Evolutionary conservation across 257 asterid genomes (phyloP).

Genomic region (Nicotiana benthamiana): DNA sequence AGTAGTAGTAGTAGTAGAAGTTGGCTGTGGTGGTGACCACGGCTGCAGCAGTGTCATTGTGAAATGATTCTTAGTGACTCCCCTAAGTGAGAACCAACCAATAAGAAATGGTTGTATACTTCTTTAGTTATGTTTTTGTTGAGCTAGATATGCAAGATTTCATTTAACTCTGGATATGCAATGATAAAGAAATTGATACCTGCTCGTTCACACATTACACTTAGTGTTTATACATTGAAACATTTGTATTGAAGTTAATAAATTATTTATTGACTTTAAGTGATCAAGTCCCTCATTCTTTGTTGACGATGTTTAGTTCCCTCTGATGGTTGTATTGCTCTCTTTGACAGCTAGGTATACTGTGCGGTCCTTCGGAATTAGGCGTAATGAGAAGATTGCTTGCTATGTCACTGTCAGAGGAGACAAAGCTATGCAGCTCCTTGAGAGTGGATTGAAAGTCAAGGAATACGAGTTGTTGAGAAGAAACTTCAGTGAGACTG

Average conservation of each 20-base stretch:
- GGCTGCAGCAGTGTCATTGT: no score
- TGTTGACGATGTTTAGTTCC: background rate
- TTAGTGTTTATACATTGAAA: background rate
- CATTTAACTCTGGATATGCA: background rate
- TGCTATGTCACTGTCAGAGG: slow-evolving; percentile 52
- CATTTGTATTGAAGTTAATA: background rate
- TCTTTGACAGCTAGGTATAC: slow-evolving; percentile 41
- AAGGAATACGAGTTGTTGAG: slow-evolving; percentile 48
- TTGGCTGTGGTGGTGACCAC: background rate
- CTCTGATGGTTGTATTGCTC: background rate
- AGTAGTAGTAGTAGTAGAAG: background rate
- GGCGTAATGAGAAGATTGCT: slow-evolving; percentile 49
- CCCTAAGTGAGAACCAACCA: background rate
- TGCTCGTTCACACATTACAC: background rate
- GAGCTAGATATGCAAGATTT: background rate
- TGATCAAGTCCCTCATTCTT: background rate
- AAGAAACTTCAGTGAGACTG: slow-evolving; percentile 46
- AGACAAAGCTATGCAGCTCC: slow-evolving; percentile 53
- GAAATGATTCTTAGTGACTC: background rate
- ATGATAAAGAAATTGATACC: background rate
- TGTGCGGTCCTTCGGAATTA: slow-evolving; percentile 43
- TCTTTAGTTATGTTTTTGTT: background rate
- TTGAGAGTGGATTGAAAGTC: slow-evolving; percentile 51
- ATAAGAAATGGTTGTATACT: background rate
- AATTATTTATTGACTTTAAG: background rate